Evolutionary conservation across 176 grass and related monocot species (phyloP).

Genomic region (Musa beccarii): DNA sequence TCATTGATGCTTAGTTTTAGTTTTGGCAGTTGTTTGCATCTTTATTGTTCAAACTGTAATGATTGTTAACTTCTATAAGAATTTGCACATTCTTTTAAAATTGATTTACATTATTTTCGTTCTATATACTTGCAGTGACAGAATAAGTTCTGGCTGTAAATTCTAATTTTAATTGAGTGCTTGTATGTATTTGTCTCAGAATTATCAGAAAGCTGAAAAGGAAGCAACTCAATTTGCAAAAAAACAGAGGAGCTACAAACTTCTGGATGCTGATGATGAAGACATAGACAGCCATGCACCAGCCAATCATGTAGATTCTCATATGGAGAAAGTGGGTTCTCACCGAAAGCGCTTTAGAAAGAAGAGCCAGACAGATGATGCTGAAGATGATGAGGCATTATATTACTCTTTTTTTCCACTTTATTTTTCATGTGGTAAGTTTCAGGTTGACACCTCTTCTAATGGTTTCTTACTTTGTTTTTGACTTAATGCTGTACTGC

Average conservation of each 20-base stretch:
- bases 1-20: too few relatives aligned
- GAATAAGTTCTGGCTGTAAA: neutral
- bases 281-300: conserved; percentile 27
- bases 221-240: conserved; percentile 53
- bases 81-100: neutral
- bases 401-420: neutral
- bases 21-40: too few relatives aligned
- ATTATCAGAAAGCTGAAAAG: conserved; percentile 71
- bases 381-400: conserved; percentile 42
- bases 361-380: conserved; percentile 45
- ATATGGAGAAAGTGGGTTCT: conserved; percentile 15
- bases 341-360: conserved; percentile 68
- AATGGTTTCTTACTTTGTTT: conserved; percentile 5
- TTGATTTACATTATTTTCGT: neutral
- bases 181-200: conserved; percentile 30
- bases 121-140: neutral
- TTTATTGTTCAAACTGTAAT: too few relatives aligned
- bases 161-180: conserved; percentile 9
- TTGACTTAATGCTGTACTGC: conserved; percentile 11
- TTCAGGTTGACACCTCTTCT: neutral
- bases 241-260: conserved; percentile 72
- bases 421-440: conserved; percentile 15
- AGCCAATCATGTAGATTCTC: conserved; percentile 19
- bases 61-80: too few relatives aligned
- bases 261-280: conserved; percentile 51